Conservation (phyloP, 257 asterid genomes). For the Prunella vulgaris region DNA sequence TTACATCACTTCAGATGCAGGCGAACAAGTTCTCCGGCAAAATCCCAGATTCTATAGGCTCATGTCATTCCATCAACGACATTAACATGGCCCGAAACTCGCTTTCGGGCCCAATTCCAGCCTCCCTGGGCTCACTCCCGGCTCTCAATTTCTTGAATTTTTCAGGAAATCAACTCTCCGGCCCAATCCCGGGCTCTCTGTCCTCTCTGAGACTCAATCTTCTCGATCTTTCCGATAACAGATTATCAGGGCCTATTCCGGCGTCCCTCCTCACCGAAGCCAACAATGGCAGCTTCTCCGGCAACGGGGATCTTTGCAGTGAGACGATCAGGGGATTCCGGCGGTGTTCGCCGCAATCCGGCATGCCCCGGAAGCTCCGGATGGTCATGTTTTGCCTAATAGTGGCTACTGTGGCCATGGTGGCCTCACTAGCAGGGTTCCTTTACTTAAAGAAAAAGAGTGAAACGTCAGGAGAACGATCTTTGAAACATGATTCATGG, state of each 20-base stretch:
- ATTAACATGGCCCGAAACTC: conserved; percentile 62
- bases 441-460: conserved; percentile 37
- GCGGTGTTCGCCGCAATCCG: conserved; percentile 35
- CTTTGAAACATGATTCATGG: conserved; percentile 69
- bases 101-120: conserved; percentile 58
- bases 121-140: conserved; percentile 47
- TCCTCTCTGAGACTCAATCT: conserved; percentile 58
- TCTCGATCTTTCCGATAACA: conserved; percentile 68
- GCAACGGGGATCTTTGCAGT: conserved; percentile 67
- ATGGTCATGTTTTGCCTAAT: conserved; percentile 35
- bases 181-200: conserved; percentile 63
- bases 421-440: conserved; percentile 32
- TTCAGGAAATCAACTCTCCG: conserved; percentile 66
- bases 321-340: conserved; percentile 40
- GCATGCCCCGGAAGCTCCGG: conserved; percentile 27
- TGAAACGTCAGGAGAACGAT: conserved; percentile 24
- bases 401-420: conserved; percentile 29
- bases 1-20: conserved; percentile 44
- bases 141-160: conserved; percentile 64
- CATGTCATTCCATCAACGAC: conserved; percentile 49
- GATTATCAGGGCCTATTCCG: conserved; percentile 60
- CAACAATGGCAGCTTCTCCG: conserved; percentile 61
- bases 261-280: conserved; percentile 51
- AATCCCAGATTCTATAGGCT: conserved; percentile 64
- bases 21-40: conserved; percentile 56